phyloP scores from a whole-genome alignment of 148 eudicot genomes.

The Arbutus unedo region DNA sequence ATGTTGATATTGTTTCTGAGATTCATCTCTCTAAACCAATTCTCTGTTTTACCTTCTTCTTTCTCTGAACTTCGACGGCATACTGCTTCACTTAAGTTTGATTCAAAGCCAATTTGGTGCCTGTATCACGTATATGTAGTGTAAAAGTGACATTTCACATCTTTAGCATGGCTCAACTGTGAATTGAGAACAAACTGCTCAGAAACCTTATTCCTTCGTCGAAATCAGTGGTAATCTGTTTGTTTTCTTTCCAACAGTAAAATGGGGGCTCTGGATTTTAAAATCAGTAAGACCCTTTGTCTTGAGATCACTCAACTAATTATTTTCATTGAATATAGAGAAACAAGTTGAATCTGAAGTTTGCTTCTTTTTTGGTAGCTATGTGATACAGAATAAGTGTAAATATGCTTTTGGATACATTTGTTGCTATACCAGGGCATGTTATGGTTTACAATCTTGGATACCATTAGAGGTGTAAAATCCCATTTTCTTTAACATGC shows the following conservation, averaged over 20 bases:
- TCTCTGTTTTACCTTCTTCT: neutral
- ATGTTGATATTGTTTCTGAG: neutral
- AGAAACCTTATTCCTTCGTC: neutral
- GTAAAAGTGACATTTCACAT: neutral
- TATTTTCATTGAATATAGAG: neutral
- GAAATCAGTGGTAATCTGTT: neutral
- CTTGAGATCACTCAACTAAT: neutral
- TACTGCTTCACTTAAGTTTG: neutral
- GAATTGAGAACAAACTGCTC: neutral
- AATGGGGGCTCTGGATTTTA: neutral
- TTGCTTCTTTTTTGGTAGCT: neutral
- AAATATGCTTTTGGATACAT: neutral
- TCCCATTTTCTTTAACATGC: constrained; percentile 51
- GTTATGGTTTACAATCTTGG: neutral
- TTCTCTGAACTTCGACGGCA: neutral
- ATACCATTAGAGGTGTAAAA: neutral
- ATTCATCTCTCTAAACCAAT: neutral
- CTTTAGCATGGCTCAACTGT: constrained; percentile 4
- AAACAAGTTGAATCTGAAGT: neutral
- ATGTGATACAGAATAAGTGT: neutral
- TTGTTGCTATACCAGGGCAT: neutral
- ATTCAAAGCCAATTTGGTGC: neutral
- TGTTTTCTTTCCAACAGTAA: neutral
- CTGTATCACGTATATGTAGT: neutral
- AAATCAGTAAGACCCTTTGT: neutral